Base-by-base conservation (phyloP, 2,329 filamentous ascomycete genomes). In the Berkeleyomyces basicola region DNA sequence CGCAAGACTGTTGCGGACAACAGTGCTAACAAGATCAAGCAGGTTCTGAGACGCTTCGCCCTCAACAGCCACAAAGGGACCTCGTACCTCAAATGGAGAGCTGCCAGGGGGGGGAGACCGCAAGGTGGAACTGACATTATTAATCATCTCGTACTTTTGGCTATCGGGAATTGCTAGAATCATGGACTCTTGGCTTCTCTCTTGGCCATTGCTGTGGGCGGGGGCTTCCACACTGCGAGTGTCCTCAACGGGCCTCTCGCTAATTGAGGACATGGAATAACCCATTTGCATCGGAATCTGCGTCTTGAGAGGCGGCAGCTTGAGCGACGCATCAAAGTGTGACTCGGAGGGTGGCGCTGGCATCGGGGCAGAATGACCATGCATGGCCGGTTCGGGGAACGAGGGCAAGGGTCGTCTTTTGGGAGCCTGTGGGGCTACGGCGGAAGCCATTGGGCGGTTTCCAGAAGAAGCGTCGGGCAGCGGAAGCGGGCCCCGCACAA, bases 31-130 rank as follows among this genome's bases (percentile, higher is more conserved):
- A 7, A 80, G 77, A 1, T 75, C 71, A 7, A 81, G 70, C 31
- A 81, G 67, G 3, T 58, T 11, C 42, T 62, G 47, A 23, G n/a
- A n/a, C n/a, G 85, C 81, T 16, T 86, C 79, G 0, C 91, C 91
- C 72, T 97, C 92, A 37, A 97, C 76, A 0, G 88, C 86, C 66
- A 97, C 85, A 44, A 96, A 81, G 0, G 87, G 82, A 0, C 92
- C 91, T n/a, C 90, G 82, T 5, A 77, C 75, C 67, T 76, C 73
- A 64, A 73, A 70, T 1, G 66, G 66, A 2, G 69, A 66, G 3
- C 67, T 68, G 5, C 69, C 70, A 3, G 72, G 71, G 4, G 71
- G 69, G 0, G 74, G 69, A 14, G 74, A 67, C 4, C 75, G 73
- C 11, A 88, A 76, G 0, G 88, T 84, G 33, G 86, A 87, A 55